Conservation (phyloP, 331 rosid genomes). For the Ulmus americana region DNA sequence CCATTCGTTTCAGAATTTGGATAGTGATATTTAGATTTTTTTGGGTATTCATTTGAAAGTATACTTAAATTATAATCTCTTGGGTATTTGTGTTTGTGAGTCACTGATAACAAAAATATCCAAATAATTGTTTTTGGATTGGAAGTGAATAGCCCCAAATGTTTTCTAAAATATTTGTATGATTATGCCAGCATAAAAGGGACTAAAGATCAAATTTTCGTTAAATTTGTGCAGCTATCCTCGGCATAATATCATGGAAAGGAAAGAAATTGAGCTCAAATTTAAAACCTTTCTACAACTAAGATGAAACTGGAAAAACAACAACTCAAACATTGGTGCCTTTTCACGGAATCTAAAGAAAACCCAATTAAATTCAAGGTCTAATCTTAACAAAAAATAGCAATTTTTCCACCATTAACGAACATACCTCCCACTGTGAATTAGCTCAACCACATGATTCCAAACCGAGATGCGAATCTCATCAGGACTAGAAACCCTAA, state of each 20-base stretch:
- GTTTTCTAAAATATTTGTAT: no score
- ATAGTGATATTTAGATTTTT: no score
- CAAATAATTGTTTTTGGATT: no score
- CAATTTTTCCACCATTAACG: background rate
- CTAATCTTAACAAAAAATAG: background rate
- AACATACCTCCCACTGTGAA: slow-evolving; percentile 49
- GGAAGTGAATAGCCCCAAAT: no score
- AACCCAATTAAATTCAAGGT: slow-evolving; percentile 14
- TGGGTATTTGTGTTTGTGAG: no score
- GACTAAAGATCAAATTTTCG: background rate
- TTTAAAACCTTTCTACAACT: background rate
- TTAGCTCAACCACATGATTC: slow-evolving; percentile 63
- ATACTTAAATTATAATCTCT: no score
- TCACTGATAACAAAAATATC: no score
- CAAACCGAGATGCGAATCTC: slow-evolving; percentile 62
- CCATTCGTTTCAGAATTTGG: no score
- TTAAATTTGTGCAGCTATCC: background rate
- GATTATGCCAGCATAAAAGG: background rate
- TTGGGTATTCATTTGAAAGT: no score
- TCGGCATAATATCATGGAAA: background rate
- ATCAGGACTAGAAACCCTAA: slow-evolving; percentile 43
- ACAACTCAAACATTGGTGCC: background rate
- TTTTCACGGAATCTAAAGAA: background rate
- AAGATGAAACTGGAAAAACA: background rate
- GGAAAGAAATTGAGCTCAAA: background rate